A percentile compares a stretch with the other conserved stretches of the same genome.
Conservation (phyloP, 306 rosid genomes). For the Adenanthera pavonina region DNA sequence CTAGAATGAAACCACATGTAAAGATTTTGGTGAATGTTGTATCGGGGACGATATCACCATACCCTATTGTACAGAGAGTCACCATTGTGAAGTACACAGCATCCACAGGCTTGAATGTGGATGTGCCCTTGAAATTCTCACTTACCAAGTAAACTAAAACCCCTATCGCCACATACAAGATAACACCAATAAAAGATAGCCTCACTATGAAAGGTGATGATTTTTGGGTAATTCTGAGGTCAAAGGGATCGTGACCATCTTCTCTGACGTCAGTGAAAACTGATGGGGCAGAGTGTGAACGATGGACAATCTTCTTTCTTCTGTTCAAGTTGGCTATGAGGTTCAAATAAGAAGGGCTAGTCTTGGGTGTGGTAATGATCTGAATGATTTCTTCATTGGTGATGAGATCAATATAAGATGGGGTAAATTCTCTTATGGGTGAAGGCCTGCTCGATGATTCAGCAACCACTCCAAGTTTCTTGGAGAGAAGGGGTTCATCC, state of each 20-base stretch:
- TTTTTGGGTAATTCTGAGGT: slow-evolving; percentile 24
- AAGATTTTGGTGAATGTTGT: slow-evolving; percentile 61
- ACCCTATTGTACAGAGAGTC: slow-evolving; percentile 77
- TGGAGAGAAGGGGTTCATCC: slow-evolving; percentile 56
- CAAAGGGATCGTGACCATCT: slow-evolving; percentile 36
- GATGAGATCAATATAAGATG: slow-evolving; percentile 45
- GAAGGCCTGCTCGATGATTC: slow-evolving; percentile 43
- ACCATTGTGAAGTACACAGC: slow-evolving; percentile 72
- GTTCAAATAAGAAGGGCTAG: slow-evolving; percentile 44
- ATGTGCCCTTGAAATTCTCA: slow-evolving; percentile 53
- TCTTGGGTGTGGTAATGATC: slow-evolving; percentile 40
- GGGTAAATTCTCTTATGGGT: slow-evolving; percentile 28
- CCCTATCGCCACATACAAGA: slow-evolving; percentile 55
- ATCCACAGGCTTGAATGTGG: slow-evolving; percentile 57
- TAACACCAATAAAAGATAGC: slow-evolving; percentile 49
- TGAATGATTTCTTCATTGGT: slow-evolving; percentile 49
- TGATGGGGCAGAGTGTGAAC: slow-evolving; percentile 68
- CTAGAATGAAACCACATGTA: slow-evolving; percentile 64
- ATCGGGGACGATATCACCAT: slow-evolving; percentile 80
- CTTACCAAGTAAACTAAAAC: slow-evolving; percentile 45
- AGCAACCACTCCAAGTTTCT: background rate
- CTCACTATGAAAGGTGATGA: slow-evolving; percentile 47
- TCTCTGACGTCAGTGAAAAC: slow-evolving; percentile 41
- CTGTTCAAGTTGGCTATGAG: slow-evolving; percentile 54
- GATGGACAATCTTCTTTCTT: slow-evolving; percentile 44